phyloP scores from a whole-genome alignment of 2,329 filamentous ascomycete species.

The Salinomyces thailandicus region DNA sequence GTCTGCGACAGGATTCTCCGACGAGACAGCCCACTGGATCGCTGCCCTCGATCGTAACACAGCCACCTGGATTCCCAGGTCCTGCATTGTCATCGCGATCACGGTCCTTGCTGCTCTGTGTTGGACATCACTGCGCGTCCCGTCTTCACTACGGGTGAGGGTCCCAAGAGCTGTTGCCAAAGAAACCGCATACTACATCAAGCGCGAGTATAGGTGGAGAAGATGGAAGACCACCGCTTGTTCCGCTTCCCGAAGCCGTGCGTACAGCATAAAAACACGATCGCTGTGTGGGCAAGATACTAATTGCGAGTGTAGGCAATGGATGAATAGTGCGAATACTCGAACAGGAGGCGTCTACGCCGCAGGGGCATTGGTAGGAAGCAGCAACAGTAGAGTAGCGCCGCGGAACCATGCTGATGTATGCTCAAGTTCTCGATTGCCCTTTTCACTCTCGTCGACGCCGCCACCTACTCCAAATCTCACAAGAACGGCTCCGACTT shows the following conservation, averaged over 20 bases:
- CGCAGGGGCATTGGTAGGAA: conserved; percentile 52
- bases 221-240: conserved; percentile 38
- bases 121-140: no score
- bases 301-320: conserved; percentile 28
- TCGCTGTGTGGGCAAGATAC: not conserved
- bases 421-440: conserved; percentile 52
- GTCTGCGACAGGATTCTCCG: no score
- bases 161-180: no score
- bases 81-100: no score
- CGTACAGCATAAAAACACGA: not conserved
- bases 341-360: conserved; percentile 56
- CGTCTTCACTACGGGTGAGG: no score
- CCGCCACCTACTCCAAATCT: conserved; percentile 53
- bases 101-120: no score
- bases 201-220: not conserved
- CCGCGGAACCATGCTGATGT: no score
- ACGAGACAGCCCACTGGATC: no score
- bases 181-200: no score
- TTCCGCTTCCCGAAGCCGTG: conserved; percentile 56
- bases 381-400: conserved; percentile 4
- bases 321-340: conserved; percentile 55
- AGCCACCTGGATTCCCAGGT: no score
- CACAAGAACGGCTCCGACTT: conserved; percentile 47
- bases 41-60: no score
- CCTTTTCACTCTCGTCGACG: conserved; percentile 60